These are phyloP conservation scores for Termitomyces sp. DNA, from an alignment of 1,284 basidiomycete species.

Conservation along the genomic window DNA sequence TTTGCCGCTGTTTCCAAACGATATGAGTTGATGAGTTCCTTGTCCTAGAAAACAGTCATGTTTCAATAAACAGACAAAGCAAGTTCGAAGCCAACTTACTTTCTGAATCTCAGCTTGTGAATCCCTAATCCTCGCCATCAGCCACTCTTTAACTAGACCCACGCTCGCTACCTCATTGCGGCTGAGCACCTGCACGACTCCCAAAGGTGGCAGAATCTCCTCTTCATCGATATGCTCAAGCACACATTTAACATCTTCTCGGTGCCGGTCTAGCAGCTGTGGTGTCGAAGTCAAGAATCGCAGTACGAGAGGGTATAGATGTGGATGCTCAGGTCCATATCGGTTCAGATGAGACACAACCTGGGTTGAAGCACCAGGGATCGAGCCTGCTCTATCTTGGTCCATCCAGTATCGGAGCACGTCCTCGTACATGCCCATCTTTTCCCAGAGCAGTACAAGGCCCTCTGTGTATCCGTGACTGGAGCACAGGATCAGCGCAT, in stretches of 20 bases:
- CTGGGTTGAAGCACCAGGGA: slow-evolving; percentile 48
- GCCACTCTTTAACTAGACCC: slow-evolving; percentile 86
- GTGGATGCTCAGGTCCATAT: slow-evolving; percentile 70
- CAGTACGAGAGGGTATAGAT: slow-evolving; percentile 87
- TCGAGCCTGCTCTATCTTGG: slow-evolving; percentile 41
- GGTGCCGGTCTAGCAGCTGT: slow-evolving; percentile 64
- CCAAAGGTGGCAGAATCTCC: slow-evolving; percentile 81
- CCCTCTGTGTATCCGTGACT: slow-evolving; percentile 79
- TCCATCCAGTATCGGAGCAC: slow-evolving; percentile 91
- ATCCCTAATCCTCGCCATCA: slow-evolving; percentile 72
- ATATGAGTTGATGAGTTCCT: slow-evolving; percentile 81
- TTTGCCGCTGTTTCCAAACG: slow-evolving; percentile 80
- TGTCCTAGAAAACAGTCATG: slow-evolving; percentile 54
- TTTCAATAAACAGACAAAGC: not conserved
- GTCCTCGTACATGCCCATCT: slow-evolving; percentile 94
- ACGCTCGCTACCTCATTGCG: slow-evolving; percentile 85
- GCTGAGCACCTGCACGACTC: slow-evolving; percentile 84
- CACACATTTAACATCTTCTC: slow-evolving; percentile 64
- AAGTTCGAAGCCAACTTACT: slow-evolving; percentile 41
- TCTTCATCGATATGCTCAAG: slow-evolving; percentile 76
- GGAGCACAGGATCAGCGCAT: slow-evolving; percentile 92
- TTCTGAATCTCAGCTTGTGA: slow-evolving; percentile 75
- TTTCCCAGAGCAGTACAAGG: slow-evolving; percentile 88
- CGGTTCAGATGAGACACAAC: slow-evolving; percentile 69
- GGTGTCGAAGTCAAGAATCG: slow-evolving; percentile 83